These are phyloP conservation scores for Neonectria hederae DNA, from an alignment of 2,329 filamentous ascomycete species.

Conservation along the genomic window DNA sequence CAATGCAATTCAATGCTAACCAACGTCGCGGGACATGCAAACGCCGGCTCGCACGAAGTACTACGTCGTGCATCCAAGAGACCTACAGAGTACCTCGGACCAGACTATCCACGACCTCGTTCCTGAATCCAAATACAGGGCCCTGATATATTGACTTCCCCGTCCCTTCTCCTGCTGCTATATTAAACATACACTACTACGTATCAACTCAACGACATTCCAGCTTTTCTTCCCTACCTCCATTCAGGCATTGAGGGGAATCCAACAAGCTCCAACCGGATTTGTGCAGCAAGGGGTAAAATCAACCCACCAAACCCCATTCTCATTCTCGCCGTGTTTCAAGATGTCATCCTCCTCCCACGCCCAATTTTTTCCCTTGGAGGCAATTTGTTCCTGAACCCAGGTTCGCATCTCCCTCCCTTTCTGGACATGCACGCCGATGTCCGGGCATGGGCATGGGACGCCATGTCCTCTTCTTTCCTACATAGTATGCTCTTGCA, in stretches of 20 bases:
- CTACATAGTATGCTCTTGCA: not conserved
- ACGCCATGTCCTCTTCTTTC: not conserved
- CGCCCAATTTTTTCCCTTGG: not conserved
- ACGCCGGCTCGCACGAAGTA: slow-evolving; percentile 4
- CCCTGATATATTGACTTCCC: slow-evolving; percentile 4
- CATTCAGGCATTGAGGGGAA: not conserved
- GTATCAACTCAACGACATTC: not conserved
- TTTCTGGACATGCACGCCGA: slow-evolving; percentile 3
- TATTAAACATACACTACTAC: not conserved
- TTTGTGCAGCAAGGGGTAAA: slow-evolving; percentile 9
- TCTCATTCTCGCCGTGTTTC: slow-evolving; percentile 19
- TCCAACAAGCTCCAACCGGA: not conserved
- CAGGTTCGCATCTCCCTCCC: not conserved
- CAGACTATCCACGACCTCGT: slow-evolving; percentile 4
- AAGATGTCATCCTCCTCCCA: slow-evolving; percentile 10
- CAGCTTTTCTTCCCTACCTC: not conserved
- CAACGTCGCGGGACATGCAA: slow-evolving; percentile 10
- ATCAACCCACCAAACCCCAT: slow-evolving; percentile 18
- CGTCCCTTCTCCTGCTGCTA: not conserved
- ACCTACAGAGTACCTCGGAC: not conserved
- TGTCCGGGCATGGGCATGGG: not conserved
- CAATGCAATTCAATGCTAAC: slow-evolving; percentile 18
- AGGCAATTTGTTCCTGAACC: slow-evolving; percentile 1
- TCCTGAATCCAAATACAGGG: slow-evolving; percentile 5
- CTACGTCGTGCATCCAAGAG: too few relatives aligned